Evolutionary conservation across 2,329 filamentous ascomycete species (phyloP).

Genomic region (Pseudovirgaria hyperparasitica): DNA sequence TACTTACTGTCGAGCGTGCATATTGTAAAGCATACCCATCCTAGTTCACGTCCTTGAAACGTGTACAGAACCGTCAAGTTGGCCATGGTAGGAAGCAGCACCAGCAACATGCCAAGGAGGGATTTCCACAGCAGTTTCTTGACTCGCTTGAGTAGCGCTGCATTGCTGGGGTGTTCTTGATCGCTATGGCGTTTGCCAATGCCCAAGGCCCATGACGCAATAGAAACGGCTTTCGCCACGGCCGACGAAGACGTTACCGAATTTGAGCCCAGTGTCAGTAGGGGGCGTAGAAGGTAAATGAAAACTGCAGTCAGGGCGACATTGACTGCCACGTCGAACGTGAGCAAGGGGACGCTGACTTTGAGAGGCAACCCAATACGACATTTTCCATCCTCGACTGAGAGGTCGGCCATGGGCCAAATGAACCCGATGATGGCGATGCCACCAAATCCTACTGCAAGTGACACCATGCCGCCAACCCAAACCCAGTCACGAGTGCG

Average conservation of each 20-base stretch:
- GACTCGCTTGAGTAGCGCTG: slow-evolving; percentile 10
- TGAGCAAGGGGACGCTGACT: slow-evolving; percentile 22
- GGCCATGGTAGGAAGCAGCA: slow-evolving; percentile 25
- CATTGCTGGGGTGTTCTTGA: slow-evolving; percentile 9
- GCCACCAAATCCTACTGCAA: slow-evolving; percentile 15
- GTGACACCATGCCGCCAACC: slow-evolving; percentile 15
- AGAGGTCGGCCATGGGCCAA: slow-evolving; percentile 19
- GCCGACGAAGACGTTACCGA: slow-evolving; percentile 1
- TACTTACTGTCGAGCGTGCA: slow-evolving; percentile 28
- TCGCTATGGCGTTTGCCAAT: slow-evolving; percentile 2
- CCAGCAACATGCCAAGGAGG: slow-evolving; percentile 19
- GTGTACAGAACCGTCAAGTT: slow-evolving; percentile 22
- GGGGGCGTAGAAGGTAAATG: slow-evolving; percentile 21
- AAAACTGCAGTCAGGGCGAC: slow-evolving; percentile 27
- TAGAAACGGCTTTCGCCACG: slow-evolving; percentile 8
- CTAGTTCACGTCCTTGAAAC: slow-evolving; percentile 21
- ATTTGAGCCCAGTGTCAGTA: slow-evolving; percentile 6
- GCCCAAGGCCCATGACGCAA: slow-evolving; percentile 7
- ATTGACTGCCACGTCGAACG: slow-evolving; percentile 27
- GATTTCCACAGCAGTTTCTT: slow-evolving; percentile 17
- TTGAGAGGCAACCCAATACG: slow-evolving; percentile 26
- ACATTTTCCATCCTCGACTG: slow-evolving; percentile 18
- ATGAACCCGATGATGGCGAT: slow-evolving; percentile 18
- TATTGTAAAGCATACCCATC: slow-evolving; percentile 27
- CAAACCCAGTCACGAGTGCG: slow-evolving; percentile 23